These are phyloP conservation scores for Linum trigynum DNA, from an alignment of 345 rosid species.

Conservation along the genomic window DNA sequence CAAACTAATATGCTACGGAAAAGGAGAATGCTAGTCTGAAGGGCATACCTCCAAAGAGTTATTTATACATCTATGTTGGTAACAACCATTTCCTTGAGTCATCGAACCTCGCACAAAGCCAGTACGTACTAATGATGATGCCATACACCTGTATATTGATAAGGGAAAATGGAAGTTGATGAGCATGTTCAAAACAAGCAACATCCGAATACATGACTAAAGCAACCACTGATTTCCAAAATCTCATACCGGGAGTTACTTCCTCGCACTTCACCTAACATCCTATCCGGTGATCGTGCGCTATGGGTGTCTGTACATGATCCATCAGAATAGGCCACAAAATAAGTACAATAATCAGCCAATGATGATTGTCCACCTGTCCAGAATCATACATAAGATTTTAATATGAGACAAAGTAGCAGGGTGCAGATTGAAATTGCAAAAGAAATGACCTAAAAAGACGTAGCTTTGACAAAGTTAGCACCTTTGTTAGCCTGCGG, in stretches of 20 bases:
- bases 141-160: constrained; percentile 65
- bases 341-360: constrained; percentile 96
- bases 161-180: constrained; percentile 12
- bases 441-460: not conserved
- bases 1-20: not conserved
- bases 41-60: constrained; percentile 67
- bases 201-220: not conserved
- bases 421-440: not conserved
- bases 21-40: not conserved
- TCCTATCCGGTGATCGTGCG: constrained; percentile 94
- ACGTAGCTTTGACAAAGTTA: not conserved
- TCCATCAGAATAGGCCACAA: constrained; percentile 98
- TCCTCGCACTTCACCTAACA: constrained; percentile 98
- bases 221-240: constrained; percentile 8
- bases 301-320: constrained; percentile 94
- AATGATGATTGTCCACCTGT: constrained; percentile 98
- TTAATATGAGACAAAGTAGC: not conserved
- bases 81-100: constrained; percentile 96
- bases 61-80: constrained; percentile 83
- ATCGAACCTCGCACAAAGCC: constrained; percentile 91
- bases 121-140: constrained; percentile 92
- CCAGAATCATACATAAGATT: not conserved
- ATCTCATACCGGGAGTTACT: constrained; percentile 65
- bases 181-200: constrained; percentile 12
- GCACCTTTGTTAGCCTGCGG: constrained; percentile 92